Conservation (phyloP, 257 asterid genomes). For the Asclepias syriaca region DNA sequence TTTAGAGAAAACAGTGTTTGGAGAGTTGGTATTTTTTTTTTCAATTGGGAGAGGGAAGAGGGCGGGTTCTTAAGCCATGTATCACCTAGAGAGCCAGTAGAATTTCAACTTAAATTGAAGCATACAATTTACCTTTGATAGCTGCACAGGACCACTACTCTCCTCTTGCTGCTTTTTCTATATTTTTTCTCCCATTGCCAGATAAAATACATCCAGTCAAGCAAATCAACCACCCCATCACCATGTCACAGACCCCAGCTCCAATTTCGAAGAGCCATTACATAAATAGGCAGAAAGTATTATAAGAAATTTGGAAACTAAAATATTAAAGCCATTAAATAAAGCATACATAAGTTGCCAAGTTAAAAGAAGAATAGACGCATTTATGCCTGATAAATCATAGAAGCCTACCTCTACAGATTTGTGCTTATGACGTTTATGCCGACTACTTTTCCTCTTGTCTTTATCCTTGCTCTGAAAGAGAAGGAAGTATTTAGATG, state of each 20-base stretch:
- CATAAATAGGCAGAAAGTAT: conserved; percentile 61
- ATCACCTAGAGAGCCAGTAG: neutral
- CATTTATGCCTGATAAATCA: neutral
- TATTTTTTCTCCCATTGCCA: conserved; percentile 71
- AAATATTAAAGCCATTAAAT: neutral
- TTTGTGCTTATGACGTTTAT: conserved; percentile 63
- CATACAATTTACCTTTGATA: conserved; percentile 59
- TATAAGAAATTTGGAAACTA: conserved; percentile 41
- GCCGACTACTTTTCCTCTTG: conserved; percentile 54
- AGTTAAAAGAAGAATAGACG: neutral
- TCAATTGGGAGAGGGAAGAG: too few species aligned
- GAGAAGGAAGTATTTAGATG: conserved; percentile 21
- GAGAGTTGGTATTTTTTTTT: too few species aligned
- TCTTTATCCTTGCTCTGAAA: conserved; percentile 73
- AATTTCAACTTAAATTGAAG: conserved; percentile 4
- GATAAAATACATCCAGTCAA: conserved; percentile 51
- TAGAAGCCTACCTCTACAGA: conserved; percentile 65
- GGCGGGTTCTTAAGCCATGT: too few species aligned
- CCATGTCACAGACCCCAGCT: conserved; percentile 90
- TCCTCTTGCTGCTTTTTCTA: conserved; percentile 73
- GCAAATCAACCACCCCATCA: conserved; percentile 54
- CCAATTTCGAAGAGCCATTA: conserved; percentile 95
- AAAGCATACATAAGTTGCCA: neutral
- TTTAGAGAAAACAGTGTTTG: neutral
- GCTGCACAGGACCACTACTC: conserved; percentile 91